Evolutionary conservation across 2,329 filamentous ascomycete genomes (phyloP), one percentile per base, ranked within the genome.

Genomic region (Pseudogymnoascus pannorum): DNA sequence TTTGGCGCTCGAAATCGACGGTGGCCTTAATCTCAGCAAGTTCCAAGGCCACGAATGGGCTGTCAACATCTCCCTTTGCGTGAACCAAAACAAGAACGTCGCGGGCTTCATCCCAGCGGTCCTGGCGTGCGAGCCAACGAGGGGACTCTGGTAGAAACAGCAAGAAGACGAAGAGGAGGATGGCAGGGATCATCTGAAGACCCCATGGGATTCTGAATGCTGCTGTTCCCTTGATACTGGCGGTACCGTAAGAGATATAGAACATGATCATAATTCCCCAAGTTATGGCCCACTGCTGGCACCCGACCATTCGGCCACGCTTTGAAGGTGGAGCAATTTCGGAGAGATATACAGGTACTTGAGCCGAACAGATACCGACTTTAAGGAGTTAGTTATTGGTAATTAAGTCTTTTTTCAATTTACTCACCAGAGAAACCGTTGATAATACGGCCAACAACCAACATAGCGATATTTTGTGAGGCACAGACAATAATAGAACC

Each of bases 241-340:
- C 84, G 72, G 82, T 84, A 20, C 85, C 88, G 68, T 86, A 82
- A 20, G 81, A 81, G 72, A 88, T 82, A 70, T 85, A 86, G 76
- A 87, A 88, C 84, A 88, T 87, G 73, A 87, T 85, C 62, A 87
- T 70, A 65, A 87, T 87, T 65, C 83, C 86, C 80, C 80, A 88
- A 65, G 88, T 88, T 64, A 92, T 91, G 24, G 87, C 86, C 78
- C 69, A 87, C 72, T 91, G 88, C 71, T 91, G 87, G 44, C 84
- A 81, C 59, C 87, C 85, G 14, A 92, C 86, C 33, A 92, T 78
- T 44, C 85, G 80, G 14, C 87, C 87, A 64, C 87, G 81, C 67
- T 77, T 78, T 33, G 72, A 73, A 1, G 80, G 79, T 54, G 82
- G 81, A 16, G 86, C 83, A 29, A 89, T 78, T 70, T 89, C 87